Conservation (phyloP, 1,284 basidiomycete genomes). For the Puccinia polysora region DNA sequence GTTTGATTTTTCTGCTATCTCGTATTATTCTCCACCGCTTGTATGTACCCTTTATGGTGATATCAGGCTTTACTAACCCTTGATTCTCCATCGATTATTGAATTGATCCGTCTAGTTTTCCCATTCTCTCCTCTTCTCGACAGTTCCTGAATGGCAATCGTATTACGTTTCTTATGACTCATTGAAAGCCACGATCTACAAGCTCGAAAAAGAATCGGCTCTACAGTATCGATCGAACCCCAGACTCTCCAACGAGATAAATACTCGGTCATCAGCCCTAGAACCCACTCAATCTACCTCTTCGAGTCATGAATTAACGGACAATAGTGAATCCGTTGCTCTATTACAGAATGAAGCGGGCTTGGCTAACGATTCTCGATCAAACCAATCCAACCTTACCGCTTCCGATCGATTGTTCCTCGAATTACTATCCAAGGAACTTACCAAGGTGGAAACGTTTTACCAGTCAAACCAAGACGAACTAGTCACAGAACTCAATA, state of each 20-base stretch:
- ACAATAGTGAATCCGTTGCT: slow-evolving; percentile 16
- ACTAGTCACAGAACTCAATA: slow-evolving; percentile 2
- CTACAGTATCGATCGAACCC: background rate
- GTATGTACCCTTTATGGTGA: too few species aligned
- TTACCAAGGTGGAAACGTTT: slow-evolving; percentile 19
- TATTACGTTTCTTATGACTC: slow-evolving; percentile 31
- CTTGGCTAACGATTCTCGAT: background rate
- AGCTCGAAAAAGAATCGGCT: slow-evolving; percentile 14
- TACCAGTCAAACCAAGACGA: slow-evolving; percentile 14
- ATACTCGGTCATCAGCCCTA: background rate
- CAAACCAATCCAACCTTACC: background rate
- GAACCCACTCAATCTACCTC: background rate
- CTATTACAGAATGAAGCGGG: background rate
- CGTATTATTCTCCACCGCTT: too few species aligned
- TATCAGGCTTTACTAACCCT: background rate
- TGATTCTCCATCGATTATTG: background rate
- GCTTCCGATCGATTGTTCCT: slow-evolving; percentile 13
- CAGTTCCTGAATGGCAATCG: slow-evolving; percentile 35
- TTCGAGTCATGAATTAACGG: background rate
- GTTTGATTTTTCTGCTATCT: too few species aligned
- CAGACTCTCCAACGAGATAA: background rate
- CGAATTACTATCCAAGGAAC: slow-evolving; percentile 14
- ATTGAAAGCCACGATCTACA: slow-evolving; percentile 30
- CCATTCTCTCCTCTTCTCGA: slow-evolving; percentile 26
- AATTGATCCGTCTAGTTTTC: background rate